phyloP scores from a whole-genome alignment of 1,284 basidiomycete genomes.

The Cerrena zonata region DNA sequence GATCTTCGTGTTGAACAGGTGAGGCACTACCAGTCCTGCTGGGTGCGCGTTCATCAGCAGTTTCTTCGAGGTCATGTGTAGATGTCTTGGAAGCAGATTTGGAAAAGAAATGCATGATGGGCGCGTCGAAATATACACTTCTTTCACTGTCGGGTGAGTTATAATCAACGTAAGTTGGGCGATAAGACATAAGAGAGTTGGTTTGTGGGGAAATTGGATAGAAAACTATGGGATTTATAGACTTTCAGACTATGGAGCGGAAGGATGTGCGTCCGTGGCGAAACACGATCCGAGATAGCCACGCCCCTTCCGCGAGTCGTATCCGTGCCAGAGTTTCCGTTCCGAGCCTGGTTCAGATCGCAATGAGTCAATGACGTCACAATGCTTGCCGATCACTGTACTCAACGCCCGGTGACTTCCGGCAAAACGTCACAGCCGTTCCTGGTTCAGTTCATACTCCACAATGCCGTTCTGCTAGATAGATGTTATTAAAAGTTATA shows the following conservation, averaged over 20 bases:
- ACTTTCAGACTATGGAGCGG: background rate
- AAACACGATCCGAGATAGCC: background rate
- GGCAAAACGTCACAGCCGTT: too few relatives aligned
- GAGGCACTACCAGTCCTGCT: background rate
- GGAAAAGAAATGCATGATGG: slow-evolving; percentile 25
- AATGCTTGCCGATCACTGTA: background rate
- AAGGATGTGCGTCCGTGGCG: background rate
- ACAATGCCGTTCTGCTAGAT: too few relatives aligned
- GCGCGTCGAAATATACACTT: slow-evolving; percentile 38
- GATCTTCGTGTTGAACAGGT: background rate
- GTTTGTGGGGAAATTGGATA: background rate
- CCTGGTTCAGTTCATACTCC: too few relatives aligned
- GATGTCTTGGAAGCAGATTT: slow-evolving; percentile 6
- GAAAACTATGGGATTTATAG: background rate
- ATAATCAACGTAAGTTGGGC: slow-evolving; percentile 11
- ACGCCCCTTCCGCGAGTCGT: background rate
- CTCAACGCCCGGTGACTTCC: background rate
- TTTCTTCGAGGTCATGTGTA: background rate
- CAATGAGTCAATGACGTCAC: slow-evolving; percentile 1
- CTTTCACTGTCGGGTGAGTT: slow-evolving; percentile 31
- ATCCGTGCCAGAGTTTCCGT: background rate
- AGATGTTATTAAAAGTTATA: too few relatives aligned
- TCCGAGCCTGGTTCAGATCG: background rate
- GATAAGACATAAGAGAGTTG: slow-evolving; percentile 3
- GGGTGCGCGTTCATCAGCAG: background rate